Base-by-base conservation (phyloP, 257 asterid genomes). In the Rubia yunnanensis region DNA sequence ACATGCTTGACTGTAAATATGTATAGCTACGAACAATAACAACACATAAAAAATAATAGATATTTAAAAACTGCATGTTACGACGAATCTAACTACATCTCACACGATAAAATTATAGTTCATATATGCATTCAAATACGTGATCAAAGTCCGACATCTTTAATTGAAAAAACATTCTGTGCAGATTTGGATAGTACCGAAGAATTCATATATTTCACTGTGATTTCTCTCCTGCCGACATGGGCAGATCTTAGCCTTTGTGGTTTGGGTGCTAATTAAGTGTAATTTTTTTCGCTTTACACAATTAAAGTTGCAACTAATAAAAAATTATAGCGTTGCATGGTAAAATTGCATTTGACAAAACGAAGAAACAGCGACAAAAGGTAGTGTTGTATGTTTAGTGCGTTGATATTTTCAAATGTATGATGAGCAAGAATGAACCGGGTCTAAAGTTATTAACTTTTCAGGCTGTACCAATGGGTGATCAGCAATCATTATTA, bases 321-420 rank as follows among this genome's bases (percentile, higher is more conserved):
- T 14, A 57, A 14, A 31, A 36, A 4, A 26, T 18, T 14, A 36
- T 49, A 10, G 48, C 17, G 36, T 59, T 69, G 62, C 55, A 53
- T 54, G 68, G 46, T 54, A 70, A n/a, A n/a, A 63, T n/a, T 62
- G 31, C 49, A 70, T 54, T n/a, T 32, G 69, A 32, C 15, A 53
- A 38, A 53, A 17, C 1, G 54, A 48, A 18, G 18, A 20, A 57
- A 32, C 41, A 48, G 1, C 56, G 32, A 60, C 44, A 44, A 32
- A 32, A 14, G 30, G 31, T 11, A 6, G 27, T 50, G 27, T n/a
- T n/a, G n/a, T n/a, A n/a, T 50, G 54, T 44, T 23, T 31, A 13
- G 36, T 30, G 60, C 50, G 58, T 41, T 68, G n/a, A 22, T 44
- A 15, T 69, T 49, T 34, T 50, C 35, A 66, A 22, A 44, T n/a